These are phyloP conservation scores for Verbena officinalis DNA, from an alignment of 257 asterid species.

Conservation along the genomic window DNA sequence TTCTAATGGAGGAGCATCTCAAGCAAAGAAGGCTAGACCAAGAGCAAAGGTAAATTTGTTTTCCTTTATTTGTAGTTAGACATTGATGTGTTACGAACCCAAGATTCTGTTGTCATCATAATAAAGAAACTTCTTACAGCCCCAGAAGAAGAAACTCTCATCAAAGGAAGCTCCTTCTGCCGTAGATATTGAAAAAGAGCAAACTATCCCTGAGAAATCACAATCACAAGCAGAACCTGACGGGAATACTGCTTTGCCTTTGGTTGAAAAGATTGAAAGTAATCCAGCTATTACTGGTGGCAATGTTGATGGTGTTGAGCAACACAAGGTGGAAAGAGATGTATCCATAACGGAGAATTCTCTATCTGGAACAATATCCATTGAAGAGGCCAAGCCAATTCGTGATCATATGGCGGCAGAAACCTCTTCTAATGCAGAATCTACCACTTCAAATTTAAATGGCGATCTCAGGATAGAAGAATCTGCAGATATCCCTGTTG, in stretches of 20 bases:
- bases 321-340: slow-evolving; percentile 45
- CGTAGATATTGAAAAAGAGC: slow-evolving; percentile 44
- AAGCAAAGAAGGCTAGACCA: slow-evolving; percentile 59
- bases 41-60: slow-evolving; percentile 63
- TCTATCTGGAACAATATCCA: slow-evolving; percentile 46
- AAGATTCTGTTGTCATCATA: slow-evolving; percentile 28
- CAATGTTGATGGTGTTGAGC: slow-evolving; percentile 45
- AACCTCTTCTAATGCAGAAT: slow-evolving; percentile 46
- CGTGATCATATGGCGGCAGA: slow-evolving; percentile 44
- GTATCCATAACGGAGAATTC: slow-evolving; percentile 49
- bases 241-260: slow-evolving; percentile 34
- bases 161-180: slow-evolving; percentile 52
- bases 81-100: slow-evolving; percentile 18
- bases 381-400: slow-evolving; percentile 47
- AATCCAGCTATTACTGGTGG: slow-evolving; percentile 36
- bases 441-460: slow-evolving; percentile 38
- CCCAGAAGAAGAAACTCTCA: slow-evolving; percentile 61
- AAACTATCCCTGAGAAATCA: slow-evolving; percentile 44
- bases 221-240: slow-evolving; percentile 50
- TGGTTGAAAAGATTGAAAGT: slow-evolving; percentile 44
- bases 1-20: slow-evolving; percentile 73
- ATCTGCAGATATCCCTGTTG: slow-evolving; percentile 44
- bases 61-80: slow-evolving; percentile 12
- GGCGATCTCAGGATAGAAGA: slow-evolving; percentile 41
- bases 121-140: slow-evolving; percentile 42